phyloP scores from a whole-genome alignment of 345 rosid species.

The Salix exigua region DNA sequence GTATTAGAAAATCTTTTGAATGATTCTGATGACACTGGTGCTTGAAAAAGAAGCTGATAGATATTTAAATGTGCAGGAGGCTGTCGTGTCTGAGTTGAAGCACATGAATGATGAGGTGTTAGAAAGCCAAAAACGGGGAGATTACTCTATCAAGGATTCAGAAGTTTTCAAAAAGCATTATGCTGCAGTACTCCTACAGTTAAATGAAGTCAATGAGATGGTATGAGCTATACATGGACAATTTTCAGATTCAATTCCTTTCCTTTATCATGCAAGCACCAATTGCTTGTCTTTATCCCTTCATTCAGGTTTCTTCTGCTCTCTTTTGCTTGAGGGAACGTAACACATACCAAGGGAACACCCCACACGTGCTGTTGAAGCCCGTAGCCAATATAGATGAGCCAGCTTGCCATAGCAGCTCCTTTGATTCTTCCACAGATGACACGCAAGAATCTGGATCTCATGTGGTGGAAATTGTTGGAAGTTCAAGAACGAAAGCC shows the following conservation, averaged over 20 bases:
- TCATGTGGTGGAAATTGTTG: conserved; percentile 66
- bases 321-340: conserved; percentile 67
- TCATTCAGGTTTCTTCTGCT: conserved; percentile 66
- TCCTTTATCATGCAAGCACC: conserved; percentile 5
- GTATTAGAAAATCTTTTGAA: neutral
- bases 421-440: conserved; percentile 37
- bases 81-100: conserved; percentile 62
- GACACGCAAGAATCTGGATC: conserved; percentile 51
- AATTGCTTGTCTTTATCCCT: neutral
- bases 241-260: conserved; percentile 15
- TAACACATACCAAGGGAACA: conserved; percentile 64
- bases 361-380: conserved; percentile 30
- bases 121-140: conserved; percentile 57
- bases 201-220: conserved; percentile 70
- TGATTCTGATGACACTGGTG: neutral
- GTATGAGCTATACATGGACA: neutral
- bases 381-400: conserved; percentile 34
- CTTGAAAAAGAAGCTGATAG: conserved; percentile 10
- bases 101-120: conserved; percentile 60
- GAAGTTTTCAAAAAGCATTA: conserved; percentile 72
- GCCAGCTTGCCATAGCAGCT: conserved; percentile 34
- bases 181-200: conserved; percentile 67
- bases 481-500: conserved; percentile 60
- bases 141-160: conserved; percentile 52
- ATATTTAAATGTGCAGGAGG: conserved; percentile 50